Conservation (phyloP, 2,329 filamentous ascomycete species). For the Lachnellula arida region DNA sequence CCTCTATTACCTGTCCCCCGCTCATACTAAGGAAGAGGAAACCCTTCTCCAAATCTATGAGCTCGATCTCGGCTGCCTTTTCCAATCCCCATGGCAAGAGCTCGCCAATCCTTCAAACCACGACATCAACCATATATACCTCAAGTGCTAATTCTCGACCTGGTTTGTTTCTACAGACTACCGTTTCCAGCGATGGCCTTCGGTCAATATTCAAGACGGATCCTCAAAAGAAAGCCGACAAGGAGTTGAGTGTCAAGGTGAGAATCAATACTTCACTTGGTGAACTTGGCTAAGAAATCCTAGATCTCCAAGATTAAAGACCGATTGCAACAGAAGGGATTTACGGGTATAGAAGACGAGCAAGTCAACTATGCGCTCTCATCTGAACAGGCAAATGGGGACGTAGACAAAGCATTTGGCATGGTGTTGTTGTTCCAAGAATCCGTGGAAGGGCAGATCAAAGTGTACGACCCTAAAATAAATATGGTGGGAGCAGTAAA, state of each 20-base stretch:
- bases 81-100: conserved; percentile 18
- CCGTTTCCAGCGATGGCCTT: conserved; percentile 53
- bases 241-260: conserved; percentile 46
- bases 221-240: conserved; percentile 49
- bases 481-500: conserved; percentile 84
- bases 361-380: conserved; percentile 60
- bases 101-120: conserved; percentile 15
- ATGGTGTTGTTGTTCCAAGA: conserved; percentile 75
- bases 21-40: conserved; percentile 17
- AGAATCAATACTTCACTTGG: neutral
- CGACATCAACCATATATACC: conserved; percentile 13
- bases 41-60: conserved; percentile 12
- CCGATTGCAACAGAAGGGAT: conserved; percentile 48
- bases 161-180: conserved; percentile 36
- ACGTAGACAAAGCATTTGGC: conserved; percentile 69
- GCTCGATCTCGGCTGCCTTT: conserved; percentile 22
- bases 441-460: conserved; percentile 73
- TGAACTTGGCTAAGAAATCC: conserved; percentile 5
- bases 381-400: conserved; percentile 60
- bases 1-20: conserved; percentile 5
- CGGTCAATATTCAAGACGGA: conserved; percentile 62
- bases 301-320: conserved; percentile 50
- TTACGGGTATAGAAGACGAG: conserved; percentile 51
- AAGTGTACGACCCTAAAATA: conserved; percentile 66
- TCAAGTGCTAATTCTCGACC: conserved; percentile 24